Evolutionary conservation across 1,284 basidiomycete species (phyloP), one percentile per base, ranked within the genome.

Genomic region (Tilletia caries): DNA sequence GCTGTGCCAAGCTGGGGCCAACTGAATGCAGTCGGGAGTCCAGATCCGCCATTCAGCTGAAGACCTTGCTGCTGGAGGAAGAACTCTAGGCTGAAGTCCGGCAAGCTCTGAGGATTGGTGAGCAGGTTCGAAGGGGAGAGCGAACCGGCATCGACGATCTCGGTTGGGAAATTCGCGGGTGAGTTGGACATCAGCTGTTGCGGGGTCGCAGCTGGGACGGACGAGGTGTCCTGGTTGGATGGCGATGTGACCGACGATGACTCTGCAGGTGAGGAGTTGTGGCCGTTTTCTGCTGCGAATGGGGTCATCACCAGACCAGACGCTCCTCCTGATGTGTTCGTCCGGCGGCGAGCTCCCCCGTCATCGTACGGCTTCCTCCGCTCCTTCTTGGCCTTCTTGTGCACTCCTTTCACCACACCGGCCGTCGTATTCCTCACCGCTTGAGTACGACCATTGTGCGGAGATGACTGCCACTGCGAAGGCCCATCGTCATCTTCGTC

Each of bases 91-190:
- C 79, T 76, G 68, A 80, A 77, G 64, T 68, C 69, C 29, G 79
- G 79, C 37, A 77, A n/a, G 66, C 79, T 80, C n/a, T 76, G 74
- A 27, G 76, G 76, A 41, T 76, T 76, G 37, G 76, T 76, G 50
- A 74, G 71, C 64, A 80, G 66, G 23, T 75, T 70, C 23, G 67
- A 70, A 3, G 79, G 76, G 23, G 79, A 80, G 25, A 80, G 54
- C 6, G 79, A 80, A 15, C 77, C 79, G 18, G 58, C 58, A 34
- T 62, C 58, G 20, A 13, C 48, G 8, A 37, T 37, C 13, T 62
- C 32, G 18, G 20, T 13, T 13, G 32, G 29, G 12, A 33, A 3
- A 23, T 62, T 34, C 3, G 18, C 15, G 8, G 58, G 58, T 37
- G 58, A 62, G 18, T 62, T 29, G 18, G 29, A 10, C 58, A 62